These are phyloP conservation scores for Acrodontium crateriforme DNA, from an alignment of 2,329 filamentous ascomycete genomes.

Conservation along the genomic window DNA sequence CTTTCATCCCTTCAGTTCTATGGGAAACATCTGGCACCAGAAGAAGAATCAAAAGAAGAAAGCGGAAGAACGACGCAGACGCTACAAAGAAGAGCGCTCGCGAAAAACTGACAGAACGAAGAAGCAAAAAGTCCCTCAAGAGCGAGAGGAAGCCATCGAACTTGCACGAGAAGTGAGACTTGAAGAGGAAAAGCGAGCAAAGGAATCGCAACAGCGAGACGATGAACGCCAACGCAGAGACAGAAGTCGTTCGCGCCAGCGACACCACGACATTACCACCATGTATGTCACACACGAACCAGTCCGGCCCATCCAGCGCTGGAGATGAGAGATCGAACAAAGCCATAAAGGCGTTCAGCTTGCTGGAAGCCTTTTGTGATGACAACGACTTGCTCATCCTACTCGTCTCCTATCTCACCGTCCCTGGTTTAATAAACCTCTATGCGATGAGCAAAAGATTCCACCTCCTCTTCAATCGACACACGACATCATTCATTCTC, in stretches of 20 bases:
- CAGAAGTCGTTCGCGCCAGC: neutral
- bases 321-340: neutral
- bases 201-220: neutral
- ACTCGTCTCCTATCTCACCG: constrained; percentile 40
- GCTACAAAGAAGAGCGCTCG: neutral
- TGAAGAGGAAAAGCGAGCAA: neutral
- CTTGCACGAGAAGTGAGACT: neutral
- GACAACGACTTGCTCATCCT: constrained; percentile 40
- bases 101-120: neutral
- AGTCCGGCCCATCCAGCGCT: neutral
- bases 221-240: neutral
- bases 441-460: constrained; percentile 52
- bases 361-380: constrained; percentile 21
- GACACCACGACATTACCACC: neutral
- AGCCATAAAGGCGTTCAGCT: constrained; percentile 15
- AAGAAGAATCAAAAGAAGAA: neutral
- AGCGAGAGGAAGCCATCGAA: neutral
- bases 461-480: constrained; percentile 44
- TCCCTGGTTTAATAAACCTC: constrained; percentile 46
- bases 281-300: neutral
- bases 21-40: neutral
- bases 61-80: neutral
- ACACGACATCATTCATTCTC: constrained; percentile 46
- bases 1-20: neutral
- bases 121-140: neutral